Percentiles rank a stretch among this genome's conserved stretches.
These are phyloP conservation scores for Diutina ranongensis DNA, from an alignment of 1,139 yeast species.

Conservation along the genomic window DNA sequence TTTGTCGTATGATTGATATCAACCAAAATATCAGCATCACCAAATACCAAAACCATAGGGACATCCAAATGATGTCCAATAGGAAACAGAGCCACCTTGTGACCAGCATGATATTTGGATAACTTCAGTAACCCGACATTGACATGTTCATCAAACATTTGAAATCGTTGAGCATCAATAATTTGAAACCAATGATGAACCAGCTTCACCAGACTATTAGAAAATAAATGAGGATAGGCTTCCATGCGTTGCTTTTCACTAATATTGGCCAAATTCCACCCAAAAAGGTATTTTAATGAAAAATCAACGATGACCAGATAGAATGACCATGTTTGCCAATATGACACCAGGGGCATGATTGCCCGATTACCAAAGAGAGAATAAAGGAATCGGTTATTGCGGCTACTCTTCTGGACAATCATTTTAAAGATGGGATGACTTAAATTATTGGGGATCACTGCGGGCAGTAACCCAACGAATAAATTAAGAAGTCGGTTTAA, in stretches of 20 bases:
- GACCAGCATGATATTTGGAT: constrained; percentile 11
- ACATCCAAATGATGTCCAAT: constrained; percentile 24
- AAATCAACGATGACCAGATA: constrained; percentile 28
- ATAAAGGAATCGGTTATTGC: constrained; percentile 22
- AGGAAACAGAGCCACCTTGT: constrained; percentile 50
- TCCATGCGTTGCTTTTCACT: constrained; percentile 22
- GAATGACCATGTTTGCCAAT: constrained; percentile 30
- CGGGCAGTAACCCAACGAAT: constrained; percentile 36
- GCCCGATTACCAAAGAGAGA: constrained; percentile 32
- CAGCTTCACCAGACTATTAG: constrained; percentile 34
- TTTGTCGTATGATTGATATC: constrained; percentile 21
- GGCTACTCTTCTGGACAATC: constrained; percentile 13
- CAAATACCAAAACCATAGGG: constrained; percentile 30
- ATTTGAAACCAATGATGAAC: constrained; percentile 40
- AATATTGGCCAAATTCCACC: constrained; percentile 30
- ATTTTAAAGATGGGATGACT: constrained; percentile 28
- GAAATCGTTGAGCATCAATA: constrained; percentile 28
- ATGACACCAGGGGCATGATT: constrained; percentile 32
- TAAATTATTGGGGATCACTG: constrained; percentile 30
- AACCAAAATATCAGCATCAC: constrained; percentile 32
- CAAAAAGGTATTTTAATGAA: constrained; percentile 23
- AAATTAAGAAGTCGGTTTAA: constrained; percentile 22
- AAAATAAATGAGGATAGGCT: constrained; percentile 38
- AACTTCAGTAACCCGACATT: constrained; percentile 11
- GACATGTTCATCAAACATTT: constrained; percentile 36